A percentile compares a stretch with the other conserved stretches of the same genome.
phyloP scores from a whole-genome alignment of 495 filamentous ascomycete species.

The Friedmanniomyces simplex region DNA sequence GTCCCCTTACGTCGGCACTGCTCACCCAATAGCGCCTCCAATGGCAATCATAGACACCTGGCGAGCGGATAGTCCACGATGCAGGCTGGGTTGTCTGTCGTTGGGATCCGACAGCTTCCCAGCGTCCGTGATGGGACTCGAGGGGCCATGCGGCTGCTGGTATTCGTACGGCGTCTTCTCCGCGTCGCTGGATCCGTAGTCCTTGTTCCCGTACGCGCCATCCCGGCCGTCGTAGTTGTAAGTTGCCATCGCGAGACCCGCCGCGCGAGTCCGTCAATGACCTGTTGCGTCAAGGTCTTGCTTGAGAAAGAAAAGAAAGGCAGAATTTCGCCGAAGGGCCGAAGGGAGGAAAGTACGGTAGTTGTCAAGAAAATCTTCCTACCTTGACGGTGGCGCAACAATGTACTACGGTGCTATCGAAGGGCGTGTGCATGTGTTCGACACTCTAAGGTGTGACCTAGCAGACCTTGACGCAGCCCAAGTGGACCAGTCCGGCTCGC shows the following conservation, averaged over 20 bases:
- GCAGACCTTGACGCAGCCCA: background rate
- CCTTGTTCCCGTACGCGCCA: background rate
- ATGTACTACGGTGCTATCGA: background rate
- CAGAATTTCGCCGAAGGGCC: background rate
- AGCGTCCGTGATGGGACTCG: background rate
- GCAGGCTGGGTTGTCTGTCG: slow-evolving; percentile 31
- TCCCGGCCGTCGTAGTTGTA: background rate
- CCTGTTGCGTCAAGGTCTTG: too few relatives aligned
- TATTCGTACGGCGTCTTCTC: slow-evolving; percentile 2
- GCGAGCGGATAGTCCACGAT: slow-evolving; percentile 52
- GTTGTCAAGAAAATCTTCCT: background rate
- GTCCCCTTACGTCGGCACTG: slow-evolving; percentile 59
- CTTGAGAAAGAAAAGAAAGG: too few relatives aligned
- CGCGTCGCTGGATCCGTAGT: background rate
- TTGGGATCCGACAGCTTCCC: slow-evolving; percentile 7
- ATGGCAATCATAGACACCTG: slow-evolving; percentile 79
- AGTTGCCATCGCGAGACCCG: background rate
- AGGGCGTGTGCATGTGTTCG: background rate
- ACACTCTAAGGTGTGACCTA: background rate
- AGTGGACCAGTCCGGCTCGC: background rate
- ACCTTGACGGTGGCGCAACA: background rate
- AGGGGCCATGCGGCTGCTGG: background rate
- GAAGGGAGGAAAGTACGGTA: too few relatives aligned
- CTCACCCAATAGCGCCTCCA: slow-evolving; percentile 58
- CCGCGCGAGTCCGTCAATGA: too few relatives aligned